Evolutionary conservation across 2,329 filamentous ascomycete genomes (phyloP).

Genomic region (Cordyceps militaris): DNA sequence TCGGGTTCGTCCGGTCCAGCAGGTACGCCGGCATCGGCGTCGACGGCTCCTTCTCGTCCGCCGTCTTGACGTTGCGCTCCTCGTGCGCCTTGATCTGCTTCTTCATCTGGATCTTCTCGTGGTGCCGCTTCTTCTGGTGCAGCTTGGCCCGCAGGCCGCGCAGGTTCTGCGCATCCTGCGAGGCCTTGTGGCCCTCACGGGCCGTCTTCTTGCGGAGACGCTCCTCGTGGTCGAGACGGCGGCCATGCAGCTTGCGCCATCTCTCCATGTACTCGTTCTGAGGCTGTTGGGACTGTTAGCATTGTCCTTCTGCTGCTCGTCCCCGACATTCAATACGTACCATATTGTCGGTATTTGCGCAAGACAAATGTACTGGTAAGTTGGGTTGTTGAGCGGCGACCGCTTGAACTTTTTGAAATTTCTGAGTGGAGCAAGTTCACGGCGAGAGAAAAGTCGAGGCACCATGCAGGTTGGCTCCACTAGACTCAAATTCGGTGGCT

Average conservation of each 20-base stretch:
- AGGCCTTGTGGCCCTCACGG: slow-evolving; percentile 81
- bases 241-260: slow-evolving; percentile 49
- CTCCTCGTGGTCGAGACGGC: slow-evolving; percentile 72
- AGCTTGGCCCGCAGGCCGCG: slow-evolving; percentile 88
- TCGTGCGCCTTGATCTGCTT: slow-evolving; percentile 93
- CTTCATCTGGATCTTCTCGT: slow-evolving; percentile 98
- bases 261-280: slow-evolving; percentile 69
- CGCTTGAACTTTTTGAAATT: slow-evolving; percentile 20
- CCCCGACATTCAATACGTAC: slow-evolving; percentile 17
- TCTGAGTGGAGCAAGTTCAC: background rate
- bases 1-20: slow-evolving; percentile 67
- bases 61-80: slow-evolving; percentile 90
- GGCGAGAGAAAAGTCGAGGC: slow-evolving; percentile 21
- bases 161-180: slow-evolving; percentile 86
- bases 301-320: background rate
- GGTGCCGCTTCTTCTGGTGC: slow-evolving; percentile 85
- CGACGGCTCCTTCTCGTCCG: slow-evolving; percentile 68
- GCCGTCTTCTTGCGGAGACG: slow-evolving; percentile 78
- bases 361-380: slow-evolving; percentile 16
- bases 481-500: slow-evolving; percentile 12
- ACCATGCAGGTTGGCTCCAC: background rate
- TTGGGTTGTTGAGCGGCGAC: slow-evolving; percentile 3
- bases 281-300: slow-evolving; percentile 43
- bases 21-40: slow-evolving; percentile 88
- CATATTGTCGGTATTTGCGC: slow-evolving; percentile 27